Evolutionary conservation across 1,284 basidiomycete genomes (phyloP).

Genomic region (Cutaneotrichosporon sp.): DNA sequence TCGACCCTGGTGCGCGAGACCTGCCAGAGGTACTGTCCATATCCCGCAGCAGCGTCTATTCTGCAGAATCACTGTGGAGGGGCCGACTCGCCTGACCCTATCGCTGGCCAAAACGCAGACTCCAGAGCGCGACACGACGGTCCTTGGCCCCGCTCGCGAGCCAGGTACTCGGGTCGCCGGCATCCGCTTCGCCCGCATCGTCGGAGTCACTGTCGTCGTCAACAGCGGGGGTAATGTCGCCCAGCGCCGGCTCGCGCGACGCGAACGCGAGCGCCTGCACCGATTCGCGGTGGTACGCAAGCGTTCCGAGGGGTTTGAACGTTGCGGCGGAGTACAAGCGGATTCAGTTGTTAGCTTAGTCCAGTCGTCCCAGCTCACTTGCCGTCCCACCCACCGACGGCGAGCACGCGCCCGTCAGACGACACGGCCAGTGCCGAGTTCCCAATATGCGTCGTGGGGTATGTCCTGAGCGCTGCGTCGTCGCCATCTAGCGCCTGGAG

Average conservation of each 20-base stretch:
- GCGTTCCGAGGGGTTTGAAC: constrained; percentile 69
- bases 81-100: no score
- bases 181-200: constrained; percentile 50
- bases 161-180: constrained; percentile 54
- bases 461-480: constrained; percentile 11
- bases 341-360: constrained; percentile 52
- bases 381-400: constrained; percentile 84
- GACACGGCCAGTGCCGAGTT: constrained; percentile 68
- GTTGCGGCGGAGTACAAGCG: constrained; percentile 69
- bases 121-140: constrained; percentile 69
- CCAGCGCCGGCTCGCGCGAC: neutral
- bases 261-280: constrained; percentile 64
- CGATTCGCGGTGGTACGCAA: constrained; percentile 68
- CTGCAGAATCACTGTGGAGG: no score
- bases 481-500: constrained; percentile 2
- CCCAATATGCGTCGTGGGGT: constrained; percentile 66
- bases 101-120: neutral
- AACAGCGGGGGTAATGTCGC: constrained; percentile 17
- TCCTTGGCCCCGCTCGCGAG: constrained; percentile 68
- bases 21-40: no score
- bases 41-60: no score
- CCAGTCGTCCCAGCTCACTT: constrained; percentile 53
- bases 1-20: no score
- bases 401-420: constrained; percentile 68
- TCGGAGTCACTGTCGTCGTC: constrained; percentile 53